Evolutionary conservation across 306 rosid genomes (phyloP).

Genomic region (Sechiopsis laciniata): DNA sequence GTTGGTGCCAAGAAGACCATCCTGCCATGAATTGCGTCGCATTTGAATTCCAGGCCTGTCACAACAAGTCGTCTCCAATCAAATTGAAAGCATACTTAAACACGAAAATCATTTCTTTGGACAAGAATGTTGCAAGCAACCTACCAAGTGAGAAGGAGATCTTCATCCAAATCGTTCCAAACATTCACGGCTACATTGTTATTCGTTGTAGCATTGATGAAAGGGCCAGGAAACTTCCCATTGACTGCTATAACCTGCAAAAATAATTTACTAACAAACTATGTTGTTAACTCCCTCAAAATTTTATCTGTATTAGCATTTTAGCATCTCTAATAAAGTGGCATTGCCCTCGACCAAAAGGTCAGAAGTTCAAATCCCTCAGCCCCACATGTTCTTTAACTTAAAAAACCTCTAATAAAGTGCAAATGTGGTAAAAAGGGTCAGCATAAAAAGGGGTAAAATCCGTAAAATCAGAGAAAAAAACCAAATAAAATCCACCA

Average conservation of each 20-base stretch:
- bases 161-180: constrained; percentile 60
- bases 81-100: constrained; percentile 5
- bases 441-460: background rate
- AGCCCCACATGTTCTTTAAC: too few relatives aligned
- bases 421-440: background rate
- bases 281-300: background rate
- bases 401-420: too few relatives aligned
- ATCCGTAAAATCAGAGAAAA: background rate
- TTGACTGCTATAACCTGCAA: constrained; percentile 73
- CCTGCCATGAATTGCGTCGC: constrained; percentile 82
- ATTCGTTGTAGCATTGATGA: constrained; percentile 66
- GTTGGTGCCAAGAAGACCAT: constrained; percentile 80
- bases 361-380: too few relatives aligned
- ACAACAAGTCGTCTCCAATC: constrained; percentile 17
- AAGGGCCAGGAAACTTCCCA: constrained; percentile 70
- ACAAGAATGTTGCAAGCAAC: constrained; percentile 14
- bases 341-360: too few relatives aligned
- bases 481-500: background rate
- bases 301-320: background rate
- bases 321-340: background rate
- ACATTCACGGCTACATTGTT: constrained; percentile 61
- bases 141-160: constrained; percentile 72
- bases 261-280: background rate
- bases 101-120: background rate
- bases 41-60: constrained; percentile 77